Conservation (phyloP, 2,329 filamentous ascomycete species). For the Aspergillus glaucus region DNA sequence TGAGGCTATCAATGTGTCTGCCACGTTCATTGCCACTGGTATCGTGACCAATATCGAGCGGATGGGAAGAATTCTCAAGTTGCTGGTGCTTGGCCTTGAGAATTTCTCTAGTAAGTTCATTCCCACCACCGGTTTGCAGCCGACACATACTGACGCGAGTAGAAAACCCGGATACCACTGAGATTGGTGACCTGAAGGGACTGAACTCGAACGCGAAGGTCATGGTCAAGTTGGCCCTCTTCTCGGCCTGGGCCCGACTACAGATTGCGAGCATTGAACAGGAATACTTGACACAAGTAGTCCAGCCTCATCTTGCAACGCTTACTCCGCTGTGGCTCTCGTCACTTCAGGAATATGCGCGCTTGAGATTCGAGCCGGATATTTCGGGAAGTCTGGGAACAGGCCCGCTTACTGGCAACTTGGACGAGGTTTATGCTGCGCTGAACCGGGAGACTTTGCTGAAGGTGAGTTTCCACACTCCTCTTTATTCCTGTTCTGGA, state of each 20-base stretch:
- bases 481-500: too few species aligned
- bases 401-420: constrained; percentile 71
- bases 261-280: constrained; percentile 94
- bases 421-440: constrained; percentile 91
- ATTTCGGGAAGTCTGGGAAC: constrained; percentile 86
- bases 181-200: constrained; percentile 87
- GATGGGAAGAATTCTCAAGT: constrained; percentile 97
- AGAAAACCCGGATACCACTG: constrained; percentile 68
- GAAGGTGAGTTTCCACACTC: constrained; percentile 42
- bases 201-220: constrained; percentile 93
- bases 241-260: constrained; percentile 93
- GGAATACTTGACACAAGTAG: constrained; percentile 76
- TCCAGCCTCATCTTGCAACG: constrained; percentile 82
- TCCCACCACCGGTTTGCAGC: neutral
- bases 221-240: constrained; percentile 97
- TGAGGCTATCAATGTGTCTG: constrained; percentile 93
- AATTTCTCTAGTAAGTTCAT: constrained; percentile 67
- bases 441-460: constrained; percentile 89
- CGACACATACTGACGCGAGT: constrained; percentile 6
- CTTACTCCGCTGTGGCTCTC: constrained; percentile 92
- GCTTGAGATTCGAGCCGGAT: constrained; percentile 89
- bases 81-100: constrained; percentile 81
- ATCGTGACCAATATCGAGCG: constrained; percentile 96
- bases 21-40: constrained; percentile 93
- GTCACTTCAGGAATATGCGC: constrained; percentile 86